Percentiles rank a stretch among this genome's conserved stretches.
Evolutionary conservation across 345 rosid genomes (phyloP).

Genomic region (Stellera chamaejasme): DNA sequence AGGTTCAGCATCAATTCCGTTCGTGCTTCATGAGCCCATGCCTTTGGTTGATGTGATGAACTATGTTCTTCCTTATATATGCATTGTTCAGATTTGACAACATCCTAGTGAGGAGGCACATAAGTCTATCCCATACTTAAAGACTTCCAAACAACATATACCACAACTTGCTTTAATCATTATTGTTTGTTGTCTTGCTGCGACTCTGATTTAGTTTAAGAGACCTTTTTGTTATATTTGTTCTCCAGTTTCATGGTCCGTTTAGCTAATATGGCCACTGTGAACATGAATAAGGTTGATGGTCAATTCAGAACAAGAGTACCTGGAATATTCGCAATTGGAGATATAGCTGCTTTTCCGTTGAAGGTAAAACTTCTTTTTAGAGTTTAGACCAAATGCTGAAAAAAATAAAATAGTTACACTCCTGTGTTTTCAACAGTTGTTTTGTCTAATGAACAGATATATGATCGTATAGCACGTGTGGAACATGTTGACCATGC

Average conservation of each 20-base stretch:
- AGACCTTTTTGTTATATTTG: too few relatives aligned
- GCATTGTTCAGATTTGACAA: too few relatives aligned
- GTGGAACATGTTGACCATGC: slow-evolving; percentile 98
- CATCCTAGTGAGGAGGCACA: too few relatives aligned
- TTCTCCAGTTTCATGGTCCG: too few relatives aligned
- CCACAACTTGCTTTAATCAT: too few relatives aligned
- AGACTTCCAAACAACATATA: too few relatives aligned
- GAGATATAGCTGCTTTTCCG: slow-evolving; percentile 98
- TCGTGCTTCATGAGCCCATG: background rate
- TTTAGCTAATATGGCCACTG: background rate
- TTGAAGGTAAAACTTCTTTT: slow-evolving; percentile 48
- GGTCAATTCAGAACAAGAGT: slow-evolving; percentile 65
- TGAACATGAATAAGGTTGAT: slow-evolving; percentile 50
- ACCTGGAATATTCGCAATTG: slow-evolving; percentile 95
- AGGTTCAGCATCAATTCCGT: background rate
- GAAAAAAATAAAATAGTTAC: slow-evolving; percentile 10
- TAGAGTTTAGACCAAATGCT: background rate
- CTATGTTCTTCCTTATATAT: too few relatives aligned
- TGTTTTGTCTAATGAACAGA: slow-evolving; percentile 33
- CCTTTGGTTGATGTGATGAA: background rate
- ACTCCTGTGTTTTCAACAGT: slow-evolving; percentile 9
- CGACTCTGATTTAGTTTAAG: too few relatives aligned
- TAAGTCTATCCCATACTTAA: too few relatives aligned
- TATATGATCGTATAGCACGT: slow-evolving; percentile 69
- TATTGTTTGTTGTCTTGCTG: too few relatives aligned